Evolutionary conservation across 768 basidiomycete species (phyloP), one percentile per base, ranked within the genome.

Genomic region (Mycena leptocephala): DNA sequence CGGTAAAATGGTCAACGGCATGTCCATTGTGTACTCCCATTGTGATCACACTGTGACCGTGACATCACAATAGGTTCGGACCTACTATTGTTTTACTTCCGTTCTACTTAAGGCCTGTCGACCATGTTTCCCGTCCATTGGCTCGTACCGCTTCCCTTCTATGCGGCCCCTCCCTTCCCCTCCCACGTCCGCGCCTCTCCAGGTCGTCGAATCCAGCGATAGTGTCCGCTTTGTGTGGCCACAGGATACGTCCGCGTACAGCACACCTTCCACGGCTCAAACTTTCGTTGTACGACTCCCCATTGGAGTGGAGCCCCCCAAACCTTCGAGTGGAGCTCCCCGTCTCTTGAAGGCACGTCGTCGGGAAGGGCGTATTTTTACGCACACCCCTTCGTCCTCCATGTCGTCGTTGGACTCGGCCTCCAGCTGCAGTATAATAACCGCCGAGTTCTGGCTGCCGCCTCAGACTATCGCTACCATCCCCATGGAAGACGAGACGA

Each of bases 311-410:
- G 33, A 65, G 18, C 37, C 46, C 11, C 69, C 68, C 18, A 69
- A 32, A 28, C 24, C 63, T 3, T 35, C 22, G n/a, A 35, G 46
- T 53, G 65, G 53, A 35, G 74, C 33, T 2, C 72, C 76, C 11
- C 77, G 77, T 32, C 55, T 56, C 16, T 41, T 35, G 41, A 82
- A 78, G 33, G 70, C 75, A 8, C 82, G 80, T 32, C 78, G 80
- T 28, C 77, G 81, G 1, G 80, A 76, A 61, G 80, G 81, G 16
- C 77, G 75, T 32, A 65, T 81, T 26, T 81, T 82, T 37, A 72
- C 61, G 5, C 76, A 79, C 43, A 79, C 79, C 2, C 74, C 77
- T 32, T 71, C 80, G 16, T 74, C 76, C 2, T 83, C 81, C 26
- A 56, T 75, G 4, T 74, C 78, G 22, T 79, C 79, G 9, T 30